phyloP scores from a whole-genome alignment of 768 basidiomycete genomes.

The Pholiota conissans region DNA sequence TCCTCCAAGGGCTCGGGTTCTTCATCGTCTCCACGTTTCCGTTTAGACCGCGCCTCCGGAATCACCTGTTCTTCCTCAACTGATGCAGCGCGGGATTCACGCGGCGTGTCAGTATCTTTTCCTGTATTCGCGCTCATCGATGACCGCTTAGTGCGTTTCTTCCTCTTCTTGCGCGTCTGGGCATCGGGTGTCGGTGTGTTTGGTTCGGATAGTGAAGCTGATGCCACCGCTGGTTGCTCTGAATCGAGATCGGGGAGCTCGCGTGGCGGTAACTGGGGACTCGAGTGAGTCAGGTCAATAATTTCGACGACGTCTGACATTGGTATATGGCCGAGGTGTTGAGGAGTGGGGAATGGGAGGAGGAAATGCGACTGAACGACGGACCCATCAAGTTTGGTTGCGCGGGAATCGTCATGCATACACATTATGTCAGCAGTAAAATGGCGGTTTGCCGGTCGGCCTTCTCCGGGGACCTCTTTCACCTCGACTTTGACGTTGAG shows the following conservation, averaged over 20 bases:
- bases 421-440: conserved; percentile 1
- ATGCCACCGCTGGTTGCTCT: background rate
- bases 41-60: background rate
- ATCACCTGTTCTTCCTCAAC: background rate
- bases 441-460: background rate
- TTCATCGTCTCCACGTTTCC: background rate
- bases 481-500: no score
- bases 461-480: background rate
- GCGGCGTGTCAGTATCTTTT: background rate
- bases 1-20: background rate
- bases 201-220: background rate
- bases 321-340: background rate
- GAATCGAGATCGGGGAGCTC: background rate
- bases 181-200: background rate
- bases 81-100: background rate
- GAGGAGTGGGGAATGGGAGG: background rate
- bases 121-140: background rate
- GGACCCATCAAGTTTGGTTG: background rate
- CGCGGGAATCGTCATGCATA: background rate
- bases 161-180: conserved; percentile 1
- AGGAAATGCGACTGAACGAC: background rate
- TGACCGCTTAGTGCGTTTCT: background rate
- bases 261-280: background rate
- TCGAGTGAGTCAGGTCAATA: conserved; percentile 10
- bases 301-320: conserved; percentile 1